Base-by-base conservation (phyloP, 345 rosid species). In the Aquilaria yunnanensis region DNA sequence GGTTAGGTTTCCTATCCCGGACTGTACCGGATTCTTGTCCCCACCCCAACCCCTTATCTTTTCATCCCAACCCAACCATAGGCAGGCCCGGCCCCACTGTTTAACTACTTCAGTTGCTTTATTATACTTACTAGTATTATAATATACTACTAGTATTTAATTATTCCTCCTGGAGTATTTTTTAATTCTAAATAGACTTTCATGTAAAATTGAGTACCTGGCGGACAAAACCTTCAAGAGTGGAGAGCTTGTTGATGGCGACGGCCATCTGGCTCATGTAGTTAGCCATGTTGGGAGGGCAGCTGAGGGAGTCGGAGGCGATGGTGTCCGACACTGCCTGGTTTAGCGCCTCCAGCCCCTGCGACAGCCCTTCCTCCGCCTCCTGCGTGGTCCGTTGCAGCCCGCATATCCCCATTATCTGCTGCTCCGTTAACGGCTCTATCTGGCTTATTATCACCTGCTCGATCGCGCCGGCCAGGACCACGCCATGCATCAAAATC, bases 261-360 rank as follows among this genome's bases (percentile, higher is more conserved):
- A 81, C 43, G 54, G 97, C 89, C 99, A 95, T 95, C 52, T 91
- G 97, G 54, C 89, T 85, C 97, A 95, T 95, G 81, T 85, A 91
- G 78, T 85, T 95, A 31, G 86, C 78, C 88, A 91, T 79, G 78
- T 87, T 87, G 16, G 88, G 87, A 37, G 97, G 85, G 57, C 75
- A 78, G 68, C 84, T 85, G 59, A 95, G 72, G 8, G 97, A 84
- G 49, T 91, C 97, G 0, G 97, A 85, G 52, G 97, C 78, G 58
- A 95, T 87, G 59, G 90, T 87, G 56, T 95, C 92, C 8, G 90
- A 87, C 31, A 95, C 72, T 6, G 99, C 89, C 67, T 85, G 99
- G 59, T 85, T 85, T 46, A 91, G 81, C 49, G 87, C 87, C 47
- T 91, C 99, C 10, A 85, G 87, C 49, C 97, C 96, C 63, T 84